Base-by-base conservation (phyloP, 169 alveolate species). In the Neospora caninum region DNA sequence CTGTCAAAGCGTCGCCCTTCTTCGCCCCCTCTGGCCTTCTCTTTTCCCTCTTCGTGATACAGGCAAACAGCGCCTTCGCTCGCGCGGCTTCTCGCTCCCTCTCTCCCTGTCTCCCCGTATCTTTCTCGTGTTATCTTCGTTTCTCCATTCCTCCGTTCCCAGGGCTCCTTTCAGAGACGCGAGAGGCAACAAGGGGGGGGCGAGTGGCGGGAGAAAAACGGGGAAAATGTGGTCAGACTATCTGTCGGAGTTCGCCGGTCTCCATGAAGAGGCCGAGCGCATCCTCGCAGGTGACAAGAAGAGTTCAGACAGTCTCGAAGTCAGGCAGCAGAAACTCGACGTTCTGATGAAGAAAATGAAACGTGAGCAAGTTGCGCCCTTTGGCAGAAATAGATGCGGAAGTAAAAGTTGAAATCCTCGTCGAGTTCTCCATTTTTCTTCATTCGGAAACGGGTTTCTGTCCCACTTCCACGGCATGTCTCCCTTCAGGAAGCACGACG, bases 201-300 rank as follows among this genome's bases (percentile, higher is more conserved):
- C 4, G 38, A 16, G 80, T 53, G 7, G 64, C 64, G 64, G 27
- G 64, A 18, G 18, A 7, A 69, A 20, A 22, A 13, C 45, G 13
- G 43, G 49, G 43, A 73, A 22, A 31, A 82, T 82, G 89, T 42
- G n/a, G 89, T 36, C 31, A 7, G 89, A 82, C 38, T 82, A 82
- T 29, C 27, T 82, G 69, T 82, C 89, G 41, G 89, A 82, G 67
- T 82, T 82, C 39, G n/a, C 89, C 67, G 64, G 39, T 10, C 36
- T 82, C 7, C 89, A 82, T 7, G 53, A 41, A 34, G 69, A 38
- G 22, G 89, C 89, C 20, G 89, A 82, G 89, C 69, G 45, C 45
- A 18, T 78, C 86, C 86, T 78, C 86, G 73, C 73, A 27, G 73
- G 34, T 22, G 73, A 22, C 34, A 29, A 16, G n/a, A 9, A 7